phyloP scores from a whole-genome alignment of 1,139 yeast species.

The Yamadazyma spencermartinsiae region DNA sequence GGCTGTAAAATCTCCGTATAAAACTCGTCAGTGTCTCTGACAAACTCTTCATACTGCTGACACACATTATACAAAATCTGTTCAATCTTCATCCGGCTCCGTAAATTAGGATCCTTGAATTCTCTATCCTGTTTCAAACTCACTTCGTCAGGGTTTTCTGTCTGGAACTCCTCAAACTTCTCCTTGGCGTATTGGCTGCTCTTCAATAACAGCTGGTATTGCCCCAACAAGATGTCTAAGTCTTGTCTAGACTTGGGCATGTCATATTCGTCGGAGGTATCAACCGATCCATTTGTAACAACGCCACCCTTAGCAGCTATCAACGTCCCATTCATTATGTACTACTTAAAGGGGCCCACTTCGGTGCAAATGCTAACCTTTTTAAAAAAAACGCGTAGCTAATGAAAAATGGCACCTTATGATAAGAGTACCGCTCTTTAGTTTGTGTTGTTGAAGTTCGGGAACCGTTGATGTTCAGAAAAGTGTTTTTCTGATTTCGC shows the following conservation, averaged over 20 bases:
- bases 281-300: background rate
- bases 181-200: constrained; percentile 11
- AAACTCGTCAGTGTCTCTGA: constrained; percentile 26
- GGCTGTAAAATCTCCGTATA: constrained; percentile 18
- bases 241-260: constrained; percentile 34
- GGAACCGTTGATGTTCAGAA: too few relatives aligned
- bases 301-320: too few relatives aligned
- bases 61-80: constrained; percentile 31
- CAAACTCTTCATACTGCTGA: constrained; percentile 27
- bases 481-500: too few relatives aligned
- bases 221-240: background rate
- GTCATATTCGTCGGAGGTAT: constrained; percentile 6
- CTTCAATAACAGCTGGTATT: constrained; percentile 23
- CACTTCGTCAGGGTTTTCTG: constrained; percentile 5
- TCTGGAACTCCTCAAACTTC: background rate
- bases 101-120: constrained; percentile 21
- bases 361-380: too few relatives aligned
- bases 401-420: too few relatives aligned
- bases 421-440: too few relatives aligned
- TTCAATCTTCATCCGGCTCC: constrained; percentile 32
- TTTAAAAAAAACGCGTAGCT: too few relatives aligned
- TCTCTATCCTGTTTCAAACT: constrained; percentile 5
- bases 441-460: too few relatives aligned
- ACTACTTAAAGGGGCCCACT: too few relatives aligned
- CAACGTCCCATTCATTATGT: too few relatives aligned